Evolutionary conservation across 345 rosid species (phyloP), one percentile per base, ranked within the genome.

Genomic region (Cochlearia excelsa): DNA sequence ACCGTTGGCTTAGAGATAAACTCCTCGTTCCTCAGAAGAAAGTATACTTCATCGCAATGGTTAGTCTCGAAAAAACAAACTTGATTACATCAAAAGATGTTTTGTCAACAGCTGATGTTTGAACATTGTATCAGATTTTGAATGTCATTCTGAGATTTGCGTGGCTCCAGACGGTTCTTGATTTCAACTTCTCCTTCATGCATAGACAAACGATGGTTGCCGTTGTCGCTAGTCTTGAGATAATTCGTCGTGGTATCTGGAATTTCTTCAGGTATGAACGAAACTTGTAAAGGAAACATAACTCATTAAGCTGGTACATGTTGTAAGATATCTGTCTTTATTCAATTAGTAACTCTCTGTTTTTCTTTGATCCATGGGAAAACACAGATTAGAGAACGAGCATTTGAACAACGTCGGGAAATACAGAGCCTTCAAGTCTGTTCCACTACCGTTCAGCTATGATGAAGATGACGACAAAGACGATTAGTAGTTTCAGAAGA

Each of bases 201-300:
- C 84, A 82, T 30, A 54, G 9, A 30, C 66, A 76, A 42, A 63
- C 85, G 39, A 4, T 62, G 77, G 69, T 73, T 42, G 45, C 91
- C 28, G 0, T 78, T n/a, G 82, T 81, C 3, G 85, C 95, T 51
- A 72, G 87, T 68, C 83, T 87, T 7, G 91, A 87, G 83, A 81
- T 84, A 49, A 70, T 82, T 43, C 83, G 91, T 27, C 79, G 91
- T 23, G 87, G 95, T 38, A 71, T 84, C 0, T 87, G 95, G 91
- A 84, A 77, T 69, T 87, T 84, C 77, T 87, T 82, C 79, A 81
- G 83, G 82, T 80, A 55, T 16, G 29, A 57, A 66, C 7, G 5
- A 26, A 11, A 26, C 40, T 51, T 68, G 23, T 10, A 7, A 33
- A 50, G 37, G 34, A 28, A 41, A 56, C 7, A 49, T 28, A n/a